Evolutionary conservation across 1,284 basidiomycete species (phyloP).

Genomic region (Leccinum pallidistipes): DNA sequence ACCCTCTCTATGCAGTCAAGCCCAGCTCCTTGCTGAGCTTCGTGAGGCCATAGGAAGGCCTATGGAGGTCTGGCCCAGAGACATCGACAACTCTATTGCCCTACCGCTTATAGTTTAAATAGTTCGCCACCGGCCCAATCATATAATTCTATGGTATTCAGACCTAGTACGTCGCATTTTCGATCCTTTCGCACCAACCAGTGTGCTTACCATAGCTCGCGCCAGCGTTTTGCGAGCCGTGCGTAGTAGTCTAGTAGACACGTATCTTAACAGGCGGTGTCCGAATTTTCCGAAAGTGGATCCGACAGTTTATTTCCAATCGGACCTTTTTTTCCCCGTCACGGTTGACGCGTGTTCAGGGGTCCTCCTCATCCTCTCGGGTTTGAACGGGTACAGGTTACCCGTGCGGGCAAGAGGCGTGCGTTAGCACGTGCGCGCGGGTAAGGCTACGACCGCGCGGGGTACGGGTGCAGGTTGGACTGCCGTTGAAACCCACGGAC

Average conservation of each 20-base stretch:
- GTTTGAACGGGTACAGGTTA: no score
- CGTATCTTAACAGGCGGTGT: constrained; percentile 65
- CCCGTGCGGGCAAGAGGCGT: no score
- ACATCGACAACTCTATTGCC: not conserved
- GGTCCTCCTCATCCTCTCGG: no score
- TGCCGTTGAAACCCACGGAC: no score
- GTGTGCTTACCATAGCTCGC: not conserved
- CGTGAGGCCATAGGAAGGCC: not conserved
- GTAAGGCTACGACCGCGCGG: no score
- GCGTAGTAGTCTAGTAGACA: constrained; percentile 85
- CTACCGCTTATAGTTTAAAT: not conserved
- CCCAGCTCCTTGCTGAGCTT: not conserved
- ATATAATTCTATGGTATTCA: not conserved
- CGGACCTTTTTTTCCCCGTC: no score
- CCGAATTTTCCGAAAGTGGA: no score
- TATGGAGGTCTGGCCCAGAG: not conserved
- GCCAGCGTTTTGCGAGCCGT: constrained; percentile 84
- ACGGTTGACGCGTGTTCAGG: no score
- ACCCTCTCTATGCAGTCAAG: not conserved
- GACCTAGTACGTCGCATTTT: not conserved
- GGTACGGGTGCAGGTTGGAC: no score
- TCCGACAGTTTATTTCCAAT: constrained; percentile 72
- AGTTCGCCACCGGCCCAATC: not conserved
- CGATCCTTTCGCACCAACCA: not conserved
- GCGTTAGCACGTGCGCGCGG: no score